These are phyloP conservation scores for Aspergillus avenaceus DNA, from an alignment of 495 filamentous ascomycete genomes.

Conservation along the genomic window DNA sequence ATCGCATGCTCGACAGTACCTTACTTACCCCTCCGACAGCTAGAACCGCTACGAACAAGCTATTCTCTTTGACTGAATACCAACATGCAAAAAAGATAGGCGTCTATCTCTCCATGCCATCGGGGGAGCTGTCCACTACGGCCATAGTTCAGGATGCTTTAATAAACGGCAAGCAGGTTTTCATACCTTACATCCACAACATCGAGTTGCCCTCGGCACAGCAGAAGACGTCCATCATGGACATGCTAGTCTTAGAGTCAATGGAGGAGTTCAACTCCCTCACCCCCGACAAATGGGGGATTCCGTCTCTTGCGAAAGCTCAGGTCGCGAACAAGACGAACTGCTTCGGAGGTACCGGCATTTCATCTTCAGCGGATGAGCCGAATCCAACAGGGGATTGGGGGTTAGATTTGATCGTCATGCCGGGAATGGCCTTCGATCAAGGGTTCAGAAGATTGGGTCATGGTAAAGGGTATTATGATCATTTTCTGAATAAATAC, in stretches of 20 bases:
- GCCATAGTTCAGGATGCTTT: conserved; percentile 78
- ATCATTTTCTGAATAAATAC: conserved; percentile 81
- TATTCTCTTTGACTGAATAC: conserved; percentile 65
- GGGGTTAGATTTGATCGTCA: conserved; percentile 79
- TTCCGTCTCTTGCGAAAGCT: conserved; percentile 67
- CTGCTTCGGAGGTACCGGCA: conserved; percentile 55
- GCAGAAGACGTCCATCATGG: conserved; percentile 64
- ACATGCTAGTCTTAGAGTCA: conserved; percentile 79
- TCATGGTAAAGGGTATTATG: conserved; percentile 97
- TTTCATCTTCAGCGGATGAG: conserved; percentile 8
- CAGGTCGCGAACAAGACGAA: conserved; percentile 62
- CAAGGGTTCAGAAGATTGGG: conserved; percentile 69
- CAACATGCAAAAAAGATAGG: conserved; percentile 67
- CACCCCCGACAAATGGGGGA: conserved; percentile 81
- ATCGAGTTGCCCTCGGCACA: conserved; percentile 41
- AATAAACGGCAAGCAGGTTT: conserved; percentile 72
- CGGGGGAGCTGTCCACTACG: conserved; percentile 76
- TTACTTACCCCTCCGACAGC: conserved; percentile 47
- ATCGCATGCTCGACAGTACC: background rate
- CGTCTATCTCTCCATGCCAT: conserved; percentile 90
- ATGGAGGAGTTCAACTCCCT: conserved; percentile 72
- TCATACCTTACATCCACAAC: conserved; percentile 82
- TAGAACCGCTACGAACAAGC: conserved; percentile 46
- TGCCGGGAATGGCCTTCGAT: conserved; percentile 95
- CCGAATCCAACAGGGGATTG: conserved; percentile 30